A percentile compares a stretch with the other conserved stretches of the same genome.
phyloP scores from a whole-genome alignment of 768 basidiomycete genomes.

The Holtermannia corniformis region DNA sequence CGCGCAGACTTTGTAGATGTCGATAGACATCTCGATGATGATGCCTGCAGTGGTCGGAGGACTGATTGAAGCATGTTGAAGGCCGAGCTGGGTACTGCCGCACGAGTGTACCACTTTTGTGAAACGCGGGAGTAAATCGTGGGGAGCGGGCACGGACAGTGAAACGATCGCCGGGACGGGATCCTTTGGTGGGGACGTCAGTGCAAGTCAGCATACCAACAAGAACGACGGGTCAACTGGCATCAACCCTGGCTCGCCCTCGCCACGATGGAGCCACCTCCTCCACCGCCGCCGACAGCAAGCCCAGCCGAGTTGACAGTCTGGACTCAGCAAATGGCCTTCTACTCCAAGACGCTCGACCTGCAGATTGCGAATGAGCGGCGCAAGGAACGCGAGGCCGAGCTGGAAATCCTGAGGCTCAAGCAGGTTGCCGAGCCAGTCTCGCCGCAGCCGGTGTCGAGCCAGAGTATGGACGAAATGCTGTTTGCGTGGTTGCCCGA shows the following conservation, averaged over 20 bases:
- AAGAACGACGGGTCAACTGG: not conserved
- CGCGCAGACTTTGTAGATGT: not conserved
- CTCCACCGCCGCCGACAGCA: not conserved
- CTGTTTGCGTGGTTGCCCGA: constrained; percentile 32
- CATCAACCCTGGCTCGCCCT: not conserved
- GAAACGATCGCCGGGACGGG: too few species aligned
- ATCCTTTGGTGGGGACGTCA: too few species aligned
- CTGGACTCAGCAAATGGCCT: constrained; percentile 27
- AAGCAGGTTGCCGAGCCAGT: constrained; percentile 4
- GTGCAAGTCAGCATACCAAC: not conserved
- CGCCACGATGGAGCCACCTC: not conserved
- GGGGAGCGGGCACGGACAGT: too few species aligned
- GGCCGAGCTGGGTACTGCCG: too few species aligned
- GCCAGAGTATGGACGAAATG: constrained; percentile 15
- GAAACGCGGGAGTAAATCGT: too few species aligned
- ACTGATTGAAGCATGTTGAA: not conserved
- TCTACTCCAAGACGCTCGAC: constrained; percentile 26
- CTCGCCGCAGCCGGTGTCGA: not conserved
- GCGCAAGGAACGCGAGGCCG: constrained; percentile 33
- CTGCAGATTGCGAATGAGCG: constrained; percentile 36
- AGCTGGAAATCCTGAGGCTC: constrained; percentile 27
- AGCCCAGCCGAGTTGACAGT: not conserved
- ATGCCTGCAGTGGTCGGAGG: not conserved
- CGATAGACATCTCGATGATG: not conserved
- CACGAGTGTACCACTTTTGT: too few species aligned